Evolutionary conservation across 2,329 filamentous ascomycete genomes (phyloP).

Genomic region (Hortaea sp.): DNA sequence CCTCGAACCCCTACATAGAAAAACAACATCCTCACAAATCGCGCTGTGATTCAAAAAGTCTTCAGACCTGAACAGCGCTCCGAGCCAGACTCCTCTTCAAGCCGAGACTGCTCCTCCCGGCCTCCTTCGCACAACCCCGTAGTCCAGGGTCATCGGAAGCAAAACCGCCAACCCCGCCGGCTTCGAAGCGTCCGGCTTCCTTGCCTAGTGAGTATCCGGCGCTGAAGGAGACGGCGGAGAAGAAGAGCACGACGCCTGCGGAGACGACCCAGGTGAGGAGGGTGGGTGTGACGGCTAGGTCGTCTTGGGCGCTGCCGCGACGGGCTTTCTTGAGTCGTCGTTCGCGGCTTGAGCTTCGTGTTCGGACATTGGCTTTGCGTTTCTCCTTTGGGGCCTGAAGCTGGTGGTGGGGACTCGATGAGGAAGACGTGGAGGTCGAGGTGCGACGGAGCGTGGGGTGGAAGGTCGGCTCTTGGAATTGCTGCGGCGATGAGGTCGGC

Average conservation of each 20-base stretch:
- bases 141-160: constrained; percentile 12
- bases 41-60: not conserved
- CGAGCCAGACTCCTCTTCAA: constrained; percentile 22
- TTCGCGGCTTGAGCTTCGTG: constrained; percentile 34
- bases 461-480: constrained; percentile 21
- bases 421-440: constrained; percentile 19
- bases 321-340: constrained; percentile 36
- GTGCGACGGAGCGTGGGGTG: constrained; percentile 27
- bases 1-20: no score
- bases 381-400: constrained; percentile 19
- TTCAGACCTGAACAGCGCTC: constrained; percentile 22
- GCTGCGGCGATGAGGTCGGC: not conserved
- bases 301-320: constrained; percentile 15
- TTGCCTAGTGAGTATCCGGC: constrained; percentile 52
- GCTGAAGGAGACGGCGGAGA: constrained; percentile 55
- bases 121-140: constrained; percentile 23
- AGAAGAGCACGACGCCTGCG: constrained; percentile 53
- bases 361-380: constrained; percentile 31
- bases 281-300: constrained; percentile 42
- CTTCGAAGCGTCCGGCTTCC: constrained; percentile 14
- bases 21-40: not conserved
- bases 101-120: constrained; percentile 21
- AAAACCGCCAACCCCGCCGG: constrained; percentile 5
- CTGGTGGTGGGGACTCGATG: constrained; percentile 8
- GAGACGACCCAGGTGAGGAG: constrained; percentile 57